Conservation (phyloP, 345 rosid genomes). For the Atalantia buxifolia region DNA sequence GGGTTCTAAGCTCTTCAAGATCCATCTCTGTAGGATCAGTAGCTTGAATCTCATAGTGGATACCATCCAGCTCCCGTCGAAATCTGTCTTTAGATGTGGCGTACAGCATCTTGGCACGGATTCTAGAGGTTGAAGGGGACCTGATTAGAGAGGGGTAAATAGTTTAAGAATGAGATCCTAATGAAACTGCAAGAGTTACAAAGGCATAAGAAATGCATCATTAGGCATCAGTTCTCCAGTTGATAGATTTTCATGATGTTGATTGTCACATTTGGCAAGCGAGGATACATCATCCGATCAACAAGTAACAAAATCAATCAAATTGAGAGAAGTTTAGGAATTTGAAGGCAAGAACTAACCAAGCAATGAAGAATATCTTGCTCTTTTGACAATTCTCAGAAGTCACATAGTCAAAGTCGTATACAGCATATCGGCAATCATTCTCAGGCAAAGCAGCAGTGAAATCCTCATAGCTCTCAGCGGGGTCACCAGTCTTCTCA, state of each 20-base stretch:
- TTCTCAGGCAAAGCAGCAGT: constrained; percentile 63
- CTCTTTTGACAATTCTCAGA: constrained; percentile 79
- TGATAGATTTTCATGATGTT: not conserved
- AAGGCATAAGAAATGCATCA: too few species aligned
- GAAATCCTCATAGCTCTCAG: constrained; percentile 69
- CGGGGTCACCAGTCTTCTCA: constrained; percentile 62
- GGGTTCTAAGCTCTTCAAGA: constrained; percentile 60
- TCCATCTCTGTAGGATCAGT: constrained; percentile 85
- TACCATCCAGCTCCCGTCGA: constrained; percentile 69
- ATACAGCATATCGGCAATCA: constrained; percentile 80
- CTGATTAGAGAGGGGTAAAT: constrained; percentile 23
- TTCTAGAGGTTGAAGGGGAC: constrained; percentile 67
- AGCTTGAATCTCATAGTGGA: constrained; percentile 84
- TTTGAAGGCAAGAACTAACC: constrained; percentile 35
- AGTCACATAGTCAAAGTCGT: constrained; percentile 67
- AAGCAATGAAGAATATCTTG: constrained; percentile 79
- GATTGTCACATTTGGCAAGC: not conserved
- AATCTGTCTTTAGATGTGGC: constrained; percentile 69
- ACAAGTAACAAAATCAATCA: not conserved
- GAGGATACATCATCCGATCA: not conserved
- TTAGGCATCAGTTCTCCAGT: not conserved
- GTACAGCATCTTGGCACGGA: constrained; percentile 73
- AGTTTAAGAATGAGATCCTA: not conserved
- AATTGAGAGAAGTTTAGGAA: not conserved
- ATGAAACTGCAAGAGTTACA: not conserved